A percentile compares a stretch with the other conserved stretches of the same genome.
Evolutionary conservation across 441 rosid species (phyloP).

Genomic region (Mallotus repandus): DNA sequence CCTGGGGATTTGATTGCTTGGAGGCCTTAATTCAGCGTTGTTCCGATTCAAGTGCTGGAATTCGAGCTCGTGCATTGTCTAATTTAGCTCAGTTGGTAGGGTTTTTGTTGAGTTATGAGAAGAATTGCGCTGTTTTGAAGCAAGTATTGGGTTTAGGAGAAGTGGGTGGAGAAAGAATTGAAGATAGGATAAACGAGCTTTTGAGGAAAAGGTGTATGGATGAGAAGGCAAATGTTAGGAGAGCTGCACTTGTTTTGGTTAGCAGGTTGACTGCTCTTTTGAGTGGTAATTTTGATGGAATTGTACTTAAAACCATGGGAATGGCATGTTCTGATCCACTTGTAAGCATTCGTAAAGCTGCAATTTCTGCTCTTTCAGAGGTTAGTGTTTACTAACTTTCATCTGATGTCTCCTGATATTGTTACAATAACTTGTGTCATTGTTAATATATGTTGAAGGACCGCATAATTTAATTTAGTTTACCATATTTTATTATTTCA

Average conservation of each 20-base stretch:
- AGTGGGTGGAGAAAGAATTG: constrained; percentile 16
- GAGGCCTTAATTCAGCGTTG: constrained; percentile 70
- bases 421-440: background rate
- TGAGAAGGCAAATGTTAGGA: constrained; percentile 87
- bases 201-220: constrained; percentile 76
- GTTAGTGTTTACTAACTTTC: constrained; percentile 37
- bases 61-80: constrained; percentile 79
- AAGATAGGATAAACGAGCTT: constrained; percentile 52
- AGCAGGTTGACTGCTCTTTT: constrained; percentile 64
- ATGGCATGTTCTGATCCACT: constrained; percentile 94
- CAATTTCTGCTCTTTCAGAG: constrained; percentile 89
- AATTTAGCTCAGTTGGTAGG: constrained; percentile 81
- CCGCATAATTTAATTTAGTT: background rate
- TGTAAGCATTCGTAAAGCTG: constrained; percentile 90
- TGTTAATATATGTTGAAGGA: background rate
- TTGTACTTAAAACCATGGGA: constrained; percentile 72
- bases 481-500: background rate
- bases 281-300: constrained; percentile 62
- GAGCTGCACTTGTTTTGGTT: constrained; percentile 75
- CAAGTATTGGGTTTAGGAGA: constrained; percentile 48
- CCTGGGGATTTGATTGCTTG: constrained; percentile 63
- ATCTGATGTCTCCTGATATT: constrained; percentile 9
- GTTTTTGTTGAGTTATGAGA: constrained; percentile 45
- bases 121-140: constrained; percentile 47
- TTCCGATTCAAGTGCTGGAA: constrained; percentile 52